A percentile compares a stretch with the other conserved stretches of the same genome.
These are phyloP conservation scores for Mycena vulgaris DNA, from an alignment of 768 basidiomycete genomes.

Conservation along the genomic window DNA sequence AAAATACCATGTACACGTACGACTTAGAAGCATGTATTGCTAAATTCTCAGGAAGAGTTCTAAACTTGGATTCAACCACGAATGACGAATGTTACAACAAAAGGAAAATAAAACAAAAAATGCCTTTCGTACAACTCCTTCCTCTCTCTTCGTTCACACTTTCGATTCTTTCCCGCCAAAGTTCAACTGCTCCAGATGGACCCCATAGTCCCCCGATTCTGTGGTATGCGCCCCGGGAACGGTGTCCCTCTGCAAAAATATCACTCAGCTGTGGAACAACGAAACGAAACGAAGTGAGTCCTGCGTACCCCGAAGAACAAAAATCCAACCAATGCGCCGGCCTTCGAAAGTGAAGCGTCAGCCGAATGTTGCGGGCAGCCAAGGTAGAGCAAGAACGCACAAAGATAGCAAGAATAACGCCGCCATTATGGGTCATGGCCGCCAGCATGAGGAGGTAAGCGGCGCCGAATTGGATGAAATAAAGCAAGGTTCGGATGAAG, in stretches of 20 bases:
- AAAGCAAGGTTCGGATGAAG: conserved; percentile 31
- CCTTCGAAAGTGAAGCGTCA: background rate
- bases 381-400: background rate
- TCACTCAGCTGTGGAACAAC: background rate
- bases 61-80: too few species aligned
- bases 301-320: conserved; percentile 27
- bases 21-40: too few species aligned
- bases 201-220: conserved; percentile 21
- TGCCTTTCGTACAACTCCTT: too few species aligned
- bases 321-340: conserved; percentile 34
- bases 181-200: conserved; percentile 26
- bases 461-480: conserved; percentile 26
- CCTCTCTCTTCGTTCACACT: background rate
- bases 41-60: background rate
- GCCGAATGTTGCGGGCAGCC: background rate
- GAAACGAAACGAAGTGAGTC: too few species aligned
- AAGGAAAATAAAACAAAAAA: too few species aligned
- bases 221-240: conserved; percentile 21
- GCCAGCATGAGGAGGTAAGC: conserved; percentile 36
- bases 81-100: too few species aligned
- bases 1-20: too few species aligned
- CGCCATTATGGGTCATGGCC: conserved; percentile 37
- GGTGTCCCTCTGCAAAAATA: conserved; percentile 16
- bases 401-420: conserved; percentile 27
- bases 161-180: background rate